These are phyloP conservation scores for Elongisporangium prolatum DNA, from an alignment of 352 stramenopile genomes.

Conservation along the genomic window DNA sequence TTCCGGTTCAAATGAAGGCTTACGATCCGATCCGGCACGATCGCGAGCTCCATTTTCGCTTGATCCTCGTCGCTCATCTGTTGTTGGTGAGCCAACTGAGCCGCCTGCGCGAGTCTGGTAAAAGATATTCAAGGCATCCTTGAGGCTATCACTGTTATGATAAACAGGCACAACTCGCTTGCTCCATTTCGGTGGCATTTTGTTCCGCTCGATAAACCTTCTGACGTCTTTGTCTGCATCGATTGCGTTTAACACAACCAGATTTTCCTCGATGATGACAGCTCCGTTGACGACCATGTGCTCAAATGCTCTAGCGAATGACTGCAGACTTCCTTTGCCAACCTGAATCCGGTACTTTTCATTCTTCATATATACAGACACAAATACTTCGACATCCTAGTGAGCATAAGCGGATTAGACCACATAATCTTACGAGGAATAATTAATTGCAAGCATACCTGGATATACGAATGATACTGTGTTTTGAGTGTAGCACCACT, in stretches of 20 bases:
- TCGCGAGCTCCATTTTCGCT: neutral
- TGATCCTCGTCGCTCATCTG: slow-evolving; percentile 8
- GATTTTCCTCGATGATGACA: slow-evolving; percentile 26
- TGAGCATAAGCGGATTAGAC: neutral
- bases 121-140: slow-evolving; percentile 53
- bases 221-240: slow-evolving; percentile 45
- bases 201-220: slow-evolving; percentile 56
- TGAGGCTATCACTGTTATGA: slow-evolving; percentile 44
- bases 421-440: neutral
- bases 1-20: neutral
- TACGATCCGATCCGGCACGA: neutral
- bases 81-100: slow-evolving; percentile 6
- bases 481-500: slow-evolving; percentile 33
- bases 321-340: slow-evolving; percentile 71
- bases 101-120: slow-evolving; percentile 10
- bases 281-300: slow-evolving; percentile 44
- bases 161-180: slow-evolving; percentile 41
- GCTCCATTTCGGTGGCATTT: slow-evolving; percentile 37
- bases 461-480: slow-evolving; percentile 47
- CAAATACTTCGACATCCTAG: slow-evolving; percentile 70
- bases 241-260: slow-evolving; percentile 48
- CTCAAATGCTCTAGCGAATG: slow-evolving; percentile 61
- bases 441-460: slow-evolving; percentile 27
- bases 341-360: slow-evolving; percentile 83
- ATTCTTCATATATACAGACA: slow-evolving; percentile 83